A percentile compares a stretch with the other conserved stretches of the same genome.
These are phyloP conservation scores for Circinella umbellata DNA, from an alignment of 371 early-diverging fungal genomes.

Conservation along the genomic window DNA sequence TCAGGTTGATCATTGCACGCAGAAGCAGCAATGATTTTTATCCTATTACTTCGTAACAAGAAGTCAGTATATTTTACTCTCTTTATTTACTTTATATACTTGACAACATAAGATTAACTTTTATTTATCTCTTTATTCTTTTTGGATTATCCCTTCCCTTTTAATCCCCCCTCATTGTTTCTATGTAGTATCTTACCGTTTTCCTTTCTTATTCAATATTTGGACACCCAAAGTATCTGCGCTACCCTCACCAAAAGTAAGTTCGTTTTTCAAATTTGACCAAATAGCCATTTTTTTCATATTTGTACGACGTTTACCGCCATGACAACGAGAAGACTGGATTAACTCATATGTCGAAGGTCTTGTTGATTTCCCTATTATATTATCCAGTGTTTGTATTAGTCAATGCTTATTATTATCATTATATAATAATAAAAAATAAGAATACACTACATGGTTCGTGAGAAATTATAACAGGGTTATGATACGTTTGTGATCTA, in stretches of 20 bases:
- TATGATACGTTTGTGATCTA: not conserved
- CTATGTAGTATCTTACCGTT: slow-evolving; percentile 1
- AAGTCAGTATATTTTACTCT: too few species aligned
- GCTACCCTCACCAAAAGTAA: slow-evolving; percentile 40
- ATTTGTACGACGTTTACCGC: not conserved
- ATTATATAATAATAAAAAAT: not conserved
- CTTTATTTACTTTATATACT: too few species aligned
- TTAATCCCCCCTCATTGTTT: not conserved
- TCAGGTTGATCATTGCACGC: slow-evolving; percentile 43
- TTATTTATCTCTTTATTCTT: not conserved
- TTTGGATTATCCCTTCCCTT: not conserved
- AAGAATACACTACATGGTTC: not conserved
- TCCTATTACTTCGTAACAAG: slow-evolving; percentile 1
- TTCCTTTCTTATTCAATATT: slow-evolving; percentile 18
- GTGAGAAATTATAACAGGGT: slow-evolving; percentile 5
- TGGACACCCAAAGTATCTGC: slow-evolving; percentile 42
- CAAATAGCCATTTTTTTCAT: slow-evolving; percentile 14
- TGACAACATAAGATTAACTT: too few species aligned
- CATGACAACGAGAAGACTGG: not conserved
- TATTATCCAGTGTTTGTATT: too few species aligned
- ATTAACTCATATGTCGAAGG: not conserved
- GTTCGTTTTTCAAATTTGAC: slow-evolving; percentile 25
- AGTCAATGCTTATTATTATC: too few species aligned
- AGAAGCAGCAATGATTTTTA: slow-evolving; percentile 33
- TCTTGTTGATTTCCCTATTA: not conserved